These are phyloP conservation scores for Hymenoscyphus infarciens DNA, from an alignment of 2,329 filamentous ascomycete genomes.

Conservation along the genomic window DNA sequence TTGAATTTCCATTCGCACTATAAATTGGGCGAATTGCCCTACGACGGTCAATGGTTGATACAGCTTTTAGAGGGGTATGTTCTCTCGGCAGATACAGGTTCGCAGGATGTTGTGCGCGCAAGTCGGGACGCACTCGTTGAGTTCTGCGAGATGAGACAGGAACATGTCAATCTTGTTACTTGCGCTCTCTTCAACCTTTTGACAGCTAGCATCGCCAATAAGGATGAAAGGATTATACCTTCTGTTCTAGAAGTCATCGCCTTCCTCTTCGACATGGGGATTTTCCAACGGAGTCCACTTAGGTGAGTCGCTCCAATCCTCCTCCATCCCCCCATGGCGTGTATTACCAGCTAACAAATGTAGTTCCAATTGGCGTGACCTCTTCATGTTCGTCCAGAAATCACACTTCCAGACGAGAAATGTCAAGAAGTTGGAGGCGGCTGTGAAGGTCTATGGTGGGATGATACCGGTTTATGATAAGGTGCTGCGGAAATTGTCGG, in stretches of 20 bases:
- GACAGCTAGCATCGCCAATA: slow-evolving; percentile 42
- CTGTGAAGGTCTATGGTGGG: slow-evolving; percentile 73
- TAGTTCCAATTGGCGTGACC: slow-evolving; percentile 46
- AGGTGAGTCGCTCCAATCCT: slow-evolving; percentile 17
- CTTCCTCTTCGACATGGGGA: slow-evolving; percentile 67
- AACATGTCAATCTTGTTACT: slow-evolving; percentile 41
- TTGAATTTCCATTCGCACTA: not conserved
- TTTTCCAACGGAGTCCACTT: slow-evolving; percentile 41
- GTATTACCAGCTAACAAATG: not conserved
- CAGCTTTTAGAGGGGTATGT: slow-evolving; percentile 64
- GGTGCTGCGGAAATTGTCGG: slow-evolving; percentile 65
- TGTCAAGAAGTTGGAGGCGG: slow-evolving; percentile 76
- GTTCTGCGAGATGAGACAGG: slow-evolving; percentile 40
- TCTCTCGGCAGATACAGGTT: slow-evolving; percentile 73
- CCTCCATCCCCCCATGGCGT: not conserved
- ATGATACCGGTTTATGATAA: slow-evolving; percentile 46
- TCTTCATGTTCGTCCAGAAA: slow-evolving; percentile 72
- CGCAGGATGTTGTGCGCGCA: slow-evolving; percentile 69
- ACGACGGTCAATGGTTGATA: slow-evolving; percentile 41
- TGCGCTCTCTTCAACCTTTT: slow-evolving; percentile 53
- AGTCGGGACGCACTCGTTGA: slow-evolving; percentile 62
- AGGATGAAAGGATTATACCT: slow-evolving; percentile 64
- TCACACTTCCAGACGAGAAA: slow-evolving; percentile 80
- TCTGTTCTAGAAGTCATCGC: slow-evolving; percentile 73
- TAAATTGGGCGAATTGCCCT: not conserved